Evolutionary conservation across 352 stramenopile genomes (phyloP).

Genomic region (Pilasporangium apinafurcum): DNA sequence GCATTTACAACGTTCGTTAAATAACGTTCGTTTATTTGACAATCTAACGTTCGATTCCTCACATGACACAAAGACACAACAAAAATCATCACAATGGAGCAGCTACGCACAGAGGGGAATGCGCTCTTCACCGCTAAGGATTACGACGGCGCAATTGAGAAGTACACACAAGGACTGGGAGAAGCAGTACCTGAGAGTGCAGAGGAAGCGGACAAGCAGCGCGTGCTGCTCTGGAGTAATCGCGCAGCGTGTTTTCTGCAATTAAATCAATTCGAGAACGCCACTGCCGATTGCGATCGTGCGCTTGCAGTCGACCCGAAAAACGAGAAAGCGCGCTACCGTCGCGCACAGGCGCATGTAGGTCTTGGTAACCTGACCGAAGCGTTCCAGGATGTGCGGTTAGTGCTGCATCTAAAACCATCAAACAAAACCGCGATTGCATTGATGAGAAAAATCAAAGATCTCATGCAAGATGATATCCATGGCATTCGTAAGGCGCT

Average conservation of each 20-base stretch:
- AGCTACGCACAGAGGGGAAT: constrained; percentile 61
- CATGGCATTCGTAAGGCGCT: constrained; percentile 79
- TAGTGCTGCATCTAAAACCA: constrained; percentile 65
- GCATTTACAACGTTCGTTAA: too few relatives aligned
- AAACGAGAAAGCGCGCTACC: constrained; percentile 79
- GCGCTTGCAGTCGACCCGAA: constrained; percentile 36
- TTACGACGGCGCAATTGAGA: constrained; percentile 42
- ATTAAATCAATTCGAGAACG: constrained; percentile 46
- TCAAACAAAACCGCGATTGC: constrained; percentile 67
- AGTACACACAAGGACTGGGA: constrained; percentile 58
- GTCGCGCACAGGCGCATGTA: constrained; percentile 66
- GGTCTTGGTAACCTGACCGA: constrained; percentile 57
- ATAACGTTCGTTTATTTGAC: not conserved
- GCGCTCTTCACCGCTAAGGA: constrained; percentile 72
- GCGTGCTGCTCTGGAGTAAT: constrained; percentile 70
- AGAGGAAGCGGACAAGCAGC: constrained; percentile 25
- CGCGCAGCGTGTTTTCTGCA: constrained; percentile 68
- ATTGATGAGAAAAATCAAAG: constrained; percentile 71
- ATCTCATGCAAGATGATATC: constrained; percentile 60
- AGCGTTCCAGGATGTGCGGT: constrained; percentile 63
- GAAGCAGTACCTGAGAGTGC: constrained; percentile 2
- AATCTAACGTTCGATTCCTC: too few relatives aligned
- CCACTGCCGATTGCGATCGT: constrained; percentile 43
- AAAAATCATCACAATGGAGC: constrained; percentile 31
- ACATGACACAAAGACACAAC: constrained; percentile 1